Base-by-base conservation (phyloP, 805 yeast species). In the Hanseniaspora jakobsenii region DNA sequence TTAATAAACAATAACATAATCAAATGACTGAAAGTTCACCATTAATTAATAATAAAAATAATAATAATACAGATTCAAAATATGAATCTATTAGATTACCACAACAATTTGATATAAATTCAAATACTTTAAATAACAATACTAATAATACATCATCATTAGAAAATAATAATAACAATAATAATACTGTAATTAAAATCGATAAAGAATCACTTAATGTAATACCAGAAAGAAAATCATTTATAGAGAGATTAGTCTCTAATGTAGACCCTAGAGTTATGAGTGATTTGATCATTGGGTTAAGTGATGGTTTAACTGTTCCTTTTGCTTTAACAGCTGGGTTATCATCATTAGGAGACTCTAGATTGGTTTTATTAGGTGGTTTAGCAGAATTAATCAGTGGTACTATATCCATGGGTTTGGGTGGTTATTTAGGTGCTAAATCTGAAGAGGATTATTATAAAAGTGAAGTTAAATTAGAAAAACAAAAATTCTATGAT, bases 261-360 rank as follows among this genome's bases (percentile, higher is more conserved):
- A 71, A 66, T 36, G 69, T 81, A 42, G 91, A 81, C 58, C 98
- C 98, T 8, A 75, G 98, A 60, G 87, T 87, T 21, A 83, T 89
- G 80, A 78, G 91, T 36, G 97, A 89, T 61, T 71, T 83, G 46
- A 85, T 89, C 52, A 89, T 89, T 57, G 98, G 98, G 4, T 72
- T 89, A 40, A 78, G 91, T 28, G 98, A 89, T 60, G 98, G 98
- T 4, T 71, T 89, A 52, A 89, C 97, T 0, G 98, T 89, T 32
- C 98, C 98, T n/a, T 89, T 89, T 69, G 98, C 98, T 2, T 71
- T 91, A 53, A 91, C 97, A 1, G 97, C 98, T 0, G 98, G 97
- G 38, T 71, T 89, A 46, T 81, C 94, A 1, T 79, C 93, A 1
- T 71, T 89, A 43, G 98, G 98, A 43, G 82, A 84, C 60, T 68